Evolutionary conservation across 176 grass and related monocot genomes (phyloP).

Genomic region (Aechmea fasciata): DNA sequence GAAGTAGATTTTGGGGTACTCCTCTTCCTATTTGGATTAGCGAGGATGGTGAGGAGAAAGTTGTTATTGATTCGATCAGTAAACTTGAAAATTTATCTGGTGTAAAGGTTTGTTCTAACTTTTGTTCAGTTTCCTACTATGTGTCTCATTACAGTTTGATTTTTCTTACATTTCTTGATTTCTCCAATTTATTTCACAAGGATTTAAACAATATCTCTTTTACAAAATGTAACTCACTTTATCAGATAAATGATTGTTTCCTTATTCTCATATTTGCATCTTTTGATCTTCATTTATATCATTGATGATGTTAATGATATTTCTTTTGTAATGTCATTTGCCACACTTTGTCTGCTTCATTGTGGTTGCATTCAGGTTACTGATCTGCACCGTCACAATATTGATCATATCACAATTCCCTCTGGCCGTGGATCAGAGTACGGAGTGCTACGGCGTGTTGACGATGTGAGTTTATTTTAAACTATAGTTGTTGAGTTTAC

Average conservation of each 20-base stretch:
- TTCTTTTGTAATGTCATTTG: neutral
- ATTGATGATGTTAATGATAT: neutral
- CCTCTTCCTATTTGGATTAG: slow-evolving; percentile 94
- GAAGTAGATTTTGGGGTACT: slow-evolving; percentile 99
- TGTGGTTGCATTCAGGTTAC: slow-evolving; percentile 43
- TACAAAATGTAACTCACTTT: neutral
- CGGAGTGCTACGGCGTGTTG: slow-evolving; percentile 84
- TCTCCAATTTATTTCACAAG: slow-evolving; percentile 3
- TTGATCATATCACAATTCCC: slow-evolving; percentile 98
- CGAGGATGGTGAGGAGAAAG: slow-evolving; percentile 81
- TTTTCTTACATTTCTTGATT: neutral
- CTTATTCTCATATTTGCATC: neutral
- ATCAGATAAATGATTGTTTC: too few species aligned
- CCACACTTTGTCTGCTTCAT: neutral
- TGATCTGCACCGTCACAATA: slow-evolving; percentile 91
- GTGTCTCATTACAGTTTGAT: too few species aligned
- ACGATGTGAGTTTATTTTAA: slow-evolving; percentile 65
- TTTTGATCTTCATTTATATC: neutral
- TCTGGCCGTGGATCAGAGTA: slow-evolving; percentile 58
- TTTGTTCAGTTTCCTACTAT: neutral
- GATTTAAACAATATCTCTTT: slow-evolving; percentile 9
- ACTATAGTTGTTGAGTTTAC: neutral
- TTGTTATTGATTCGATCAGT: slow-evolving; percentile 84
- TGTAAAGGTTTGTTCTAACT: slow-evolving; percentile 51
- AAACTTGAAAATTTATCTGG: slow-evolving; percentile 95